These are phyloP conservation scores for Mortierella sp. DNA, from an alignment of 371 early-diverging fungal genomes.

Conservation along the genomic window DNA sequence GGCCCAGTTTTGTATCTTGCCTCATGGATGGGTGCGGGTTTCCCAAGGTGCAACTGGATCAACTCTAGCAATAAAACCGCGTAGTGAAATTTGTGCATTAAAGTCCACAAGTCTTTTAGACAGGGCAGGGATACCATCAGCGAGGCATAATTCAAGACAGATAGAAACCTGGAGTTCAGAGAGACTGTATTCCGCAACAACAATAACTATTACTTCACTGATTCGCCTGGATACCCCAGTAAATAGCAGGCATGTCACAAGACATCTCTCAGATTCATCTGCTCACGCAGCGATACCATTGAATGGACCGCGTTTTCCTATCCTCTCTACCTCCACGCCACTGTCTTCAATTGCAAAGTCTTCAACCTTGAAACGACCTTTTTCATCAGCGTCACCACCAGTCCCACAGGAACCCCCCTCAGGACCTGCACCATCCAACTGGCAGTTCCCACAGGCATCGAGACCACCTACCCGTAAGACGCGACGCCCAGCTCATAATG, in stretches of 20 bases:
- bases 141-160: constrained; percentile 1
- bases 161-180: not conserved
- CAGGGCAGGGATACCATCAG: not conserved
- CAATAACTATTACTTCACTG: not conserved
- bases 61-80: not conserved
- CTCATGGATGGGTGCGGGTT: constrained; percentile 6
- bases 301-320: not conserved
- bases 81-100: not conserved
- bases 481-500: not conserved
- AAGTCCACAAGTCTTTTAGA: not conserved
- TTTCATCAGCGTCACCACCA: constrained; percentile 11
- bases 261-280: not conserved
- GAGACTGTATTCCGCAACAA: not conserved
- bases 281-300: constrained; percentile 6
- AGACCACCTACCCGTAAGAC: not conserved
- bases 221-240: constrained; percentile 17
- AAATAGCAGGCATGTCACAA: not conserved
- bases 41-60: not conserved
- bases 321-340: not conserved
- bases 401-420: not conserved
- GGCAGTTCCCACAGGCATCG: constrained; percentile 29
- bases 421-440: constrained; percentile 10
- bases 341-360: not conserved
- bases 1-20: not conserved
- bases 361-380: constrained; percentile 4